phyloP scores from a whole-genome alignment of 768 basidiomycete species.

The Termitomyces sp. region DNA sequence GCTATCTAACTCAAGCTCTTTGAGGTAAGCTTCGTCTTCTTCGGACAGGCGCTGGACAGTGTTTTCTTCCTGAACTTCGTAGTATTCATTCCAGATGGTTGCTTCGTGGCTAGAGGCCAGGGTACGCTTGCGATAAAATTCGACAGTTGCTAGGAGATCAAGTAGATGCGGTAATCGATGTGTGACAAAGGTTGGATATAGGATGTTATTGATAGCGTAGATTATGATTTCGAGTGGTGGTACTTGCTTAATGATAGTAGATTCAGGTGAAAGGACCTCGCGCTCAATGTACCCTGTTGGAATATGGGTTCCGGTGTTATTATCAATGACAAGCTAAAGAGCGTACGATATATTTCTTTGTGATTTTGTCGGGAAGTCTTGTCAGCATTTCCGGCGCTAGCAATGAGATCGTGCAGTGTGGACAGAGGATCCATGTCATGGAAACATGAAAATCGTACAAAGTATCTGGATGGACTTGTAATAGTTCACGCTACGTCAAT shows the following conservation, averaged over 20 bases:
- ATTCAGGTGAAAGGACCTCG: slow-evolving; percentile 19
- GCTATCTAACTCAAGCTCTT: slow-evolving; percentile 11
- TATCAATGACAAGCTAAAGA: not conserved
- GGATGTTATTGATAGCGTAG: slow-evolving; percentile 27
- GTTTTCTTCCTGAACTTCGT: slow-evolving; percentile 14
- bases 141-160: slow-evolving; percentile 29
- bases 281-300: slow-evolving; percentile 17
- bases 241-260: slow-evolving; percentile 15
- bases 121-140: slow-evolving; percentile 28
- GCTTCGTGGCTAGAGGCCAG: slow-evolving; percentile 21
- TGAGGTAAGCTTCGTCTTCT: slow-evolving; percentile 18
- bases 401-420: slow-evolving; percentile 14
- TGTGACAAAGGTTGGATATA: slow-evolving; percentile 19
- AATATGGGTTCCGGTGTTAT: not conserved
- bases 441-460: not conserved
- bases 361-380: slow-evolving; percentile 7
- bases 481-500: not conserved
- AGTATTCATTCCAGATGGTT: slow-evolving; percentile 23
- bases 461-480: not conserved
- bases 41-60: slow-evolving; percentile 10
- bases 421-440: slow-evolving; percentile 10
- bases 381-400: slow-evolving; percentile 6
- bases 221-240: slow-evolving; percentile 26
- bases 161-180: slow-evolving; percentile 28
- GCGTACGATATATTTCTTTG: slow-evolving; percentile 14